Percentiles rank a stretch among this genome's conserved stretches.
Conservation (phyloP, 2,329 filamentous ascomycete genomes). For the Clonostachys chloroleuca region DNA sequence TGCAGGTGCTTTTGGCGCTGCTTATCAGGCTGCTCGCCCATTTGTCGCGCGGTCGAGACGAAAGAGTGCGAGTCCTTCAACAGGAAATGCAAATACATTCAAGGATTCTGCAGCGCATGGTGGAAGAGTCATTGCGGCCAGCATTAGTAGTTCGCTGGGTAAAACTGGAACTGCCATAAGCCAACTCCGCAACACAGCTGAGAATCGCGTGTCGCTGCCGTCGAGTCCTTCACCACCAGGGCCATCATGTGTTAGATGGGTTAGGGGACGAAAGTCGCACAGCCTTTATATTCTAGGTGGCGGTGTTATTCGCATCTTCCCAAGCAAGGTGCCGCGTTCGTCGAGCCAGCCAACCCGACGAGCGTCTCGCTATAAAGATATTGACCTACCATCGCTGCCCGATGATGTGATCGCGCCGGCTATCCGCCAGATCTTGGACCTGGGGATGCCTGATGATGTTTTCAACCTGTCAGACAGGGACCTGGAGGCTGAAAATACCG, state of each 20-base stretch:
- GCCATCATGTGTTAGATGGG: conserved; percentile 60
- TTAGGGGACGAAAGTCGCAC: conserved; percentile 57
- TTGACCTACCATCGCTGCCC: conserved; percentile 59
- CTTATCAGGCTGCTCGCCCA: conserved; percentile 63
- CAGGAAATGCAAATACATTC: conserved; percentile 33
- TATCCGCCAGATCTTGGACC: conserved; percentile 46
- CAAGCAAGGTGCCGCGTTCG: conserved; percentile 50
- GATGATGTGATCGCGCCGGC: conserved; percentile 54
- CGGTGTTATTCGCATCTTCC: conserved; percentile 63
- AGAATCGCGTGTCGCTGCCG: conserved; percentile 70
- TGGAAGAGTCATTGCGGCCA: conserved; percentile 66
- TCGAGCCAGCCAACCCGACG: conserved; percentile 37
- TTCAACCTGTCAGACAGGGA: conserved; percentile 48
- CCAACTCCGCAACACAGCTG: conserved; percentile 68
- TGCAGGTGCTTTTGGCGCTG: conserved; percentile 65
- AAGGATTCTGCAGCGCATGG: conserved; percentile 64
- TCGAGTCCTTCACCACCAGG: conserved; percentile 46
- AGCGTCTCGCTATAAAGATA: conserved; percentile 53
- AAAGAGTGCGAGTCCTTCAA: conserved; percentile 33
- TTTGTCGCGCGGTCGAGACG: conserved; percentile 51
- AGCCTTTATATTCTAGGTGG: conserved; percentile 61
- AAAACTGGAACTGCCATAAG: conserved; percentile 68
- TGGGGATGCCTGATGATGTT: conserved; percentile 48
- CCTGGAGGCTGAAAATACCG: conserved; percentile 48
- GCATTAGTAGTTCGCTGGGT: conserved; percentile 69